Evolutionary conservation across 192 early-diverging fungal genomes (phyloP).

Genomic region (Martensiomyces pterosporus): DNA sequence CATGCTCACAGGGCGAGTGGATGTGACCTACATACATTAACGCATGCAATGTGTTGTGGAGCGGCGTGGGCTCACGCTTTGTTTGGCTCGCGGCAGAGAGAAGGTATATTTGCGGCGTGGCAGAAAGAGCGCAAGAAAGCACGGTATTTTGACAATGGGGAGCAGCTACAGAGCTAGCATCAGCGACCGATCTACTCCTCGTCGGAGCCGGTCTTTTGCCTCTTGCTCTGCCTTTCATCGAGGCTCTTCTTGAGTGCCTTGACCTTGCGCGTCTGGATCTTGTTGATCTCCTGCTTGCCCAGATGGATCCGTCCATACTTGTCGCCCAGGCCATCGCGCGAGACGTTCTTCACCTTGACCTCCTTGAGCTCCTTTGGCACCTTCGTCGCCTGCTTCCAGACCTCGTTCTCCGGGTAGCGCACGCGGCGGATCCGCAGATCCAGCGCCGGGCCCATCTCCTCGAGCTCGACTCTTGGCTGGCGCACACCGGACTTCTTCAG

Average conservation of each 20-base stretch:
- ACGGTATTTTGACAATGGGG: no score
- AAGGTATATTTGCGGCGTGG: no score
- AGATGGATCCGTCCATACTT: slow-evolving; percentile 88
- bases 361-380: slow-evolving; percentile 80
- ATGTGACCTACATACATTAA: no score
- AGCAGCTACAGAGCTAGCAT: no score
- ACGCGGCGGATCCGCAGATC: slow-evolving; percentile 78
- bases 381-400: slow-evolving; percentile 76
- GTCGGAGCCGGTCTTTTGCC: slow-evolving; percentile 18
- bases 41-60: no score
- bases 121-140: no score
- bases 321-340: slow-evolving; percentile 85
- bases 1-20: no score
- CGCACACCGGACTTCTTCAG: slow-evolving; percentile 86
- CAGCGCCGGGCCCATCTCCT: slow-evolving; percentile 88
- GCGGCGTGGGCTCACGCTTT: no score
- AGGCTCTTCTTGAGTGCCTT: slow-evolving; percentile 82
- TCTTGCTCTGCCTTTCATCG: slow-evolving; percentile 26
- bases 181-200: no score
- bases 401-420: slow-evolving; percentile 66
- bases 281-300: slow-evolving; percentile 83
- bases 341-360: slow-evolving; percentile 88
- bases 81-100: no score
- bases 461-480: slow-evolving; percentile 84
- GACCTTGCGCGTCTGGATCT: slow-evolving; percentile 98